These are phyloP conservation scores for Hymenoscyphus infarciens DNA, from an alignment of 2,329 filamentous ascomycete species.

Conservation along the genomic window DNA sequence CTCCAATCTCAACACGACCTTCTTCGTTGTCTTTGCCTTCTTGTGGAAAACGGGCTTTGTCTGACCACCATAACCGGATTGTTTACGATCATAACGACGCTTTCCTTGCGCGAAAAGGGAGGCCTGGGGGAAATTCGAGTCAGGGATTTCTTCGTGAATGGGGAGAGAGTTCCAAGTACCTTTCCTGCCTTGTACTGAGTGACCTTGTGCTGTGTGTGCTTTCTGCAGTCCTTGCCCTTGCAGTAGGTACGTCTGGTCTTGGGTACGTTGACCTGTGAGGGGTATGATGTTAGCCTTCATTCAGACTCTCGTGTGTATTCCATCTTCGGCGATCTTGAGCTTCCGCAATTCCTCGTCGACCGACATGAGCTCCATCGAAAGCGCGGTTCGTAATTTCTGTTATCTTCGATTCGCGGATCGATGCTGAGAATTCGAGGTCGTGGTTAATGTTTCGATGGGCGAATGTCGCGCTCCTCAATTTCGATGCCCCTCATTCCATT, in stretches of 20 bases:
- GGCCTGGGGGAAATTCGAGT: slow-evolving; percentile 47
- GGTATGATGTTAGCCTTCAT: slow-evolving; percentile 23
- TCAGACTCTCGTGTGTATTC: slow-evolving; percentile 10
- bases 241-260: slow-evolving; percentile 97
- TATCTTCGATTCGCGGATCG: not conserved
- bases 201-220: slow-evolving; percentile 89
- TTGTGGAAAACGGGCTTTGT: slow-evolving; percentile 99
- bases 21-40: slow-evolving; percentile 99
- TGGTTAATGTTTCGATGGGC: not conserved
- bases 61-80: slow-evolving; percentile 99
- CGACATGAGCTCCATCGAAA: slow-evolving; percentile 3
- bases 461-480: not conserved
- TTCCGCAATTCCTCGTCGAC: not conserved
- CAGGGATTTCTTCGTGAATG: slow-evolving; percentile 10
- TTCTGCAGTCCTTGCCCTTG: slow-evolving; percentile 92
- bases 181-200: slow-evolving; percentile 98
- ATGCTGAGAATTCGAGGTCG: not conserved
- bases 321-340: not conserved
- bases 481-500: not conserved
- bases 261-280: slow-evolving; percentile 80
- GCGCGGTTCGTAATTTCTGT: not conserved
- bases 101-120: slow-evolving; percentile 98
- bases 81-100: slow-evolving; percentile 99
- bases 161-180: slow-evolving; percentile 44
- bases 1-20: slow-evolving; percentile 97